Conservation (phyloP, 768 basidiomycete species). For the Calocybe cyanea region DNA sequence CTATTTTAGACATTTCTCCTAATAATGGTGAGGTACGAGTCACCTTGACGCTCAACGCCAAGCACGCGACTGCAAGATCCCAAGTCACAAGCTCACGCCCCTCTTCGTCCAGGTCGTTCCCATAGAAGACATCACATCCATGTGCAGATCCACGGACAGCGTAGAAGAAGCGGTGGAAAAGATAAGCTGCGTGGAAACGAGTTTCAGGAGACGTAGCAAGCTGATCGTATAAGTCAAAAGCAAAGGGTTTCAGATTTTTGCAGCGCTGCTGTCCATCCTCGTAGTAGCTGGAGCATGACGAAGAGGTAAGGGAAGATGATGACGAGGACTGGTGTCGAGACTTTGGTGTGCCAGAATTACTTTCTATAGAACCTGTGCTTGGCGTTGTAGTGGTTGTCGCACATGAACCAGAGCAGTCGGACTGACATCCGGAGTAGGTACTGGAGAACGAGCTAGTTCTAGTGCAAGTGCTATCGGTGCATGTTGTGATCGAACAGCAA, state of each 20-base stretch:
- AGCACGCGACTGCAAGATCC: constrained; percentile 56
- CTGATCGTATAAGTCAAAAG: constrained; percentile 45
- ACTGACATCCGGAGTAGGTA: too few species aligned
- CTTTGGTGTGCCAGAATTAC: too few species aligned
- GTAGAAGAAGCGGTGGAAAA: constrained; percentile 57
- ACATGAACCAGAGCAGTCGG: too few species aligned
- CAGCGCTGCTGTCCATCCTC: constrained; percentile 7
- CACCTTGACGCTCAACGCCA: constrained; percentile 63
- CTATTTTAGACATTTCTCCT: not conserved
- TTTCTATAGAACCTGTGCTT: too few species aligned
- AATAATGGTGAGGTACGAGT: not conserved
- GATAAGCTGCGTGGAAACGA: constrained; percentile 59
- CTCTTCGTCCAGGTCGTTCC: constrained; percentile 15
- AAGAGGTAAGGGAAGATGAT: constrained; percentile 12
- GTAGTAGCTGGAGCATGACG: constrained; percentile 5
- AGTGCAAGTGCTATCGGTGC: too few species aligned
- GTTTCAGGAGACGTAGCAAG: constrained; percentile 52
- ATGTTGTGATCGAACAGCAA: too few species aligned
- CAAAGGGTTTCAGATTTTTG: constrained; percentile 1
- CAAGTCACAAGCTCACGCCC: constrained; percentile 40
- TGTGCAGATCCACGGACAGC: constrained; percentile 23
- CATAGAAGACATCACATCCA: not conserved
- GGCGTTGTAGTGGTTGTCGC: too few species aligned
- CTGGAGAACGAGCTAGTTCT: too few species aligned
- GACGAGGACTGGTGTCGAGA: not conserved